Evolutionary conservation across 2,329 filamentous ascomycete species (phyloP).

Genomic region (Ceratocystiopsis brevicomis): DNA sequence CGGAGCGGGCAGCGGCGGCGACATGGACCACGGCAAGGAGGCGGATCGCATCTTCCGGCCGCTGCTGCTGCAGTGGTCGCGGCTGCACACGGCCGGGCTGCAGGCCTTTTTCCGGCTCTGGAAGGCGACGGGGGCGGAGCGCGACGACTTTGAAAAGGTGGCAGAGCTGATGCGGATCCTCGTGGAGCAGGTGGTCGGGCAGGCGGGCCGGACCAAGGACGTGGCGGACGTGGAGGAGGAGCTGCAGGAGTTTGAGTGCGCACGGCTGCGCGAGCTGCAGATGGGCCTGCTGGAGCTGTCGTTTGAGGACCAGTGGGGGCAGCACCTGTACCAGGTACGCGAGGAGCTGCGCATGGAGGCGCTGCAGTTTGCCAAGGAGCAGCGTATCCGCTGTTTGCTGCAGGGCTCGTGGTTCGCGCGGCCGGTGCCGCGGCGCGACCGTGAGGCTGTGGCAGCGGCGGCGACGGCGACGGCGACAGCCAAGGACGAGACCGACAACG

Average conservation of each 20-base stretch:
- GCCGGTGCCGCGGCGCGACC: constrained; percentile 22
- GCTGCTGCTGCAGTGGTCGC: constrained; percentile 79
- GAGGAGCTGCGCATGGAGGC: constrained; percentile 84
- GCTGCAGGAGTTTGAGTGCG: constrained; percentile 63
- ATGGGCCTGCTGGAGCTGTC: constrained; percentile 83
- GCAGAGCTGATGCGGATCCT: constrained; percentile 80
- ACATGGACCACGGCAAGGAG: constrained; percentile 26
- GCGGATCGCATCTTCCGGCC: constrained; percentile 78
- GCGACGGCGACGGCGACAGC: constrained; percentile 11
- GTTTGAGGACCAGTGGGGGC: constrained; percentile 89
- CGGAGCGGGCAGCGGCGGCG: constrained; percentile 19
- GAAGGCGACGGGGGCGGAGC: constrained; percentile 71
- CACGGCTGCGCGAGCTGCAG: constrained; percentile 62
- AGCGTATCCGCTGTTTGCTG: constrained; percentile 75
- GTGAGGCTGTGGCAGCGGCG: background rate
- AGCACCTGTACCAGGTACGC: constrained; percentile 74
- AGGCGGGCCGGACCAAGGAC: constrained; percentile 63
- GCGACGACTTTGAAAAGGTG: constrained; percentile 85
- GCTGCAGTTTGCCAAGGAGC: constrained; percentile 90
- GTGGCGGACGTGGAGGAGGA: constrained; percentile 80
- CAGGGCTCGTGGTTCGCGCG: constrained; percentile 73
- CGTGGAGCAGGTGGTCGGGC: constrained; percentile 73
- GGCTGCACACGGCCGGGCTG: constrained; percentile 67
- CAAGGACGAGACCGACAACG: constrained; percentile 14
- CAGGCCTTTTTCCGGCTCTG: constrained; percentile 81